Evolutionary conservation across 371 early-diverging fungal species (phyloP).

Genomic region (Capniomyces stellatus): DNA sequence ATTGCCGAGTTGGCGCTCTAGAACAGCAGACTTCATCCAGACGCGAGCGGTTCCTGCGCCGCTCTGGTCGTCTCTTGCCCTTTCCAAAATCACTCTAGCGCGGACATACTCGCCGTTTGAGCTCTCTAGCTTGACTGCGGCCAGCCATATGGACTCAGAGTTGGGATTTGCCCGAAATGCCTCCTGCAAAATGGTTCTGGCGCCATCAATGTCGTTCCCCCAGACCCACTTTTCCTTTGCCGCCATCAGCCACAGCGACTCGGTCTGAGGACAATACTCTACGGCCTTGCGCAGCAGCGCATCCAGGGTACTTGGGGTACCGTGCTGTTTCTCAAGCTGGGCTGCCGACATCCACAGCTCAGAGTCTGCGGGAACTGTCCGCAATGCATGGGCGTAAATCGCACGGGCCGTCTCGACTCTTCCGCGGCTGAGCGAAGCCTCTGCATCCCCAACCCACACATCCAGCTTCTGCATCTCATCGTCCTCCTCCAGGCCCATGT

Average conservation of each 20-base stretch:
- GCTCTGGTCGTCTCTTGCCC: constrained; percentile 47
- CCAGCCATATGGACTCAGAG: constrained; percentile 84
- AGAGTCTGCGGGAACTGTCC: constrained; percentile 53
- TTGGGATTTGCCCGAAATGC: constrained; percentile 84
- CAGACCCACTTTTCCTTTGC: constrained; percentile 84
- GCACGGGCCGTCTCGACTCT: constrained; percentile 70
- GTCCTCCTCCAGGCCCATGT: constrained; percentile 48
- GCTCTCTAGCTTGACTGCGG: constrained; percentile 87
- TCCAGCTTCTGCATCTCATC: constrained; percentile 44
- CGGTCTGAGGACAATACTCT: constrained; percentile 75
- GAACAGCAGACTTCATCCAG: constrained; percentile 86
- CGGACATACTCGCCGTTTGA: constrained; percentile 66
- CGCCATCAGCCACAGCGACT: constrained; percentile 89
- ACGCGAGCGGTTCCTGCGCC: constrained; percentile 32
- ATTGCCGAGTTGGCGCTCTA: constrained; percentile 63
- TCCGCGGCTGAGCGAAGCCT: constrained; percentile 40
- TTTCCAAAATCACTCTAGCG: constrained; percentile 53
- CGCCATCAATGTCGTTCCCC: constrained; percentile 66
- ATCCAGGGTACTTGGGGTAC: constrained; percentile 55
- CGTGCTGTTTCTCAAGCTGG: constrained; percentile 71
- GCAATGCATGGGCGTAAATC: constrained; percentile 67
- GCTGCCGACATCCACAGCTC: constrained; percentile 81
- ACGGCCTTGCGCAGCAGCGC: constrained; percentile 70
- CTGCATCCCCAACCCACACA: constrained; percentile 85
- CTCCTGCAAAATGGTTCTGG: constrained; percentile 61